Conservation (phyloP, 2,329 filamentous ascomycete genomes). For the Blumeria hordei region DNA sequence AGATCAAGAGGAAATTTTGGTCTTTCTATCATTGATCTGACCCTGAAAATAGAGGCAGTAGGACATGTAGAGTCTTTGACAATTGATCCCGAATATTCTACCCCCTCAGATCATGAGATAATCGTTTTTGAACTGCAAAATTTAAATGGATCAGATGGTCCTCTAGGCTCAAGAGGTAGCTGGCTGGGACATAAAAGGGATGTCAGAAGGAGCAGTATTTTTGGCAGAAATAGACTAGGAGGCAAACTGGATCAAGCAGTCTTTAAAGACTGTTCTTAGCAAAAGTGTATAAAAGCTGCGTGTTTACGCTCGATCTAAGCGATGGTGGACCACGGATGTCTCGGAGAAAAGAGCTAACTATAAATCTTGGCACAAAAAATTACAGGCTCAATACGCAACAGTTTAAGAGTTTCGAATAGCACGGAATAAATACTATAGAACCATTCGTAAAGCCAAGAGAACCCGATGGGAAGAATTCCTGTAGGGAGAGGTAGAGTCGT, state of each 20-base stretch:
- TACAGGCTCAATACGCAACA: background rate
- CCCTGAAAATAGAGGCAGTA: background rate
- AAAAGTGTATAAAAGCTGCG: background rate
- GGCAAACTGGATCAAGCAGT: background rate
- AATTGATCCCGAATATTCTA: background rate
- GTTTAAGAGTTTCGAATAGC: background rate
- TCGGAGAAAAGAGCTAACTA: background rate
- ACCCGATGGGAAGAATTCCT: no score
- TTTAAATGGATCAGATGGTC: background rate
- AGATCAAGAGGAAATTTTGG: background rate
- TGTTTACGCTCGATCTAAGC: background rate
- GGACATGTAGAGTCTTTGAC: background rate
- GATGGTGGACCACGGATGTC: background rate
- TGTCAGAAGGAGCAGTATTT: background rate
- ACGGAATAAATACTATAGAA: background rate
- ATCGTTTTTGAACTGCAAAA: background rate
- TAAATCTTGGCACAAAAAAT: background rate
- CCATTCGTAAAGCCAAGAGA: background rate
- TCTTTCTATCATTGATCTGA: background rate
- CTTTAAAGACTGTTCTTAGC: background rate
- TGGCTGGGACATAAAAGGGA: background rate
- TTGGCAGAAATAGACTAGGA: background rate
- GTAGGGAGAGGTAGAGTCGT: no score
- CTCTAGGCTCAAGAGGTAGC: background rate
- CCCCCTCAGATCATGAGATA: background rate